phyloP scores from a whole-genome alignment of 2,329 filamentous ascomycete genomes.

The Botryotinia globosa region DNA sequence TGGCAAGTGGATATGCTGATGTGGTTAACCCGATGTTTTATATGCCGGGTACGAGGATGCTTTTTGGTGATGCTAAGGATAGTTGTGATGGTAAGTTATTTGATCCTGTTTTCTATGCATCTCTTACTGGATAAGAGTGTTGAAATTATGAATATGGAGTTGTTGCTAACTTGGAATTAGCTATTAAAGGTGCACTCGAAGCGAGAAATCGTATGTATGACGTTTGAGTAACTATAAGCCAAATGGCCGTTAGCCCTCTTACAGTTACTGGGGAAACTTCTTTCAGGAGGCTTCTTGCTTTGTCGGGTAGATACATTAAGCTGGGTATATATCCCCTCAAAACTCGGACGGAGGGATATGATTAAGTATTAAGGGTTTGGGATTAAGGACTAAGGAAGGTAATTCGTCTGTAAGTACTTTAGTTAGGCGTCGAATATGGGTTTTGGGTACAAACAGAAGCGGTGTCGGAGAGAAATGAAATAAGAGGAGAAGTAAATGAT shows the following conservation, averaged over 20 bases:
- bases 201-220: conserved; percentile 30
- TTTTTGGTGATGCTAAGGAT: conserved; percentile 85
- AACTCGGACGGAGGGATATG: background rate
- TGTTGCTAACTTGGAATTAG: conserved; percentile 44
- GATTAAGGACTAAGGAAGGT: too few species aligned
- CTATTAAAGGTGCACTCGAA: conserved; percentile 31
- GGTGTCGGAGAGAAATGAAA: too few species aligned
- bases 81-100: conserved; percentile 66
- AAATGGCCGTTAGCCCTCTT: background rate
- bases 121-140: conserved; percentile 3
- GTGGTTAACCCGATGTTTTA: conserved; percentile 93
- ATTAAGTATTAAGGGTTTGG: background rate
- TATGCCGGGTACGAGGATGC: conserved; percentile 85
- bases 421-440: background rate
- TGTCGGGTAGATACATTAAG: background rate
- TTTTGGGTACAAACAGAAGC: background rate
- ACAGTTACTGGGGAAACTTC: accelerated
- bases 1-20: conserved; percentile 87
- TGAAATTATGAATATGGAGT: conserved; percentile 42
- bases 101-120: conserved; percentile 6
- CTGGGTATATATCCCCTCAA: background rate
- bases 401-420: background rate
- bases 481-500: background rate
- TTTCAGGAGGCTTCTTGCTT: background rate
- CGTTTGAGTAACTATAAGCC: conserved; percentile 19